Conservation (phyloP, 345 rosid genomes). For the Brassica napus region Da-Ae NC_063441.1:4588001-4588500, state of each 20-base stretch:
- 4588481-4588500: background rate
- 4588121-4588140: constrained; percentile 35
- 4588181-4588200: background rate
- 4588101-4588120: constrained; percentile 23
- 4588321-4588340: constrained; percentile 10
- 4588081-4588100: constrained; percentile 35
- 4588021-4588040: background rate
- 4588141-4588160: background rate
- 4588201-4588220: background rate
- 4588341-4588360: constrained; percentile 18
- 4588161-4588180: constrained; percentile 5
- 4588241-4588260: background rate
- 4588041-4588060: constrained; percentile 4
- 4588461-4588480: constrained; percentile 1
- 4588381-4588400: constrained; percentile 2
- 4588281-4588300: constrained; percentile 20
- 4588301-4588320: constrained; percentile 35
- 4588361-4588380: background rate
- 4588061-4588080: constrained; percentile 25
- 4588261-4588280: constrained; percentile 14
- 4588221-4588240: background rate
- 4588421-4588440: background rate
- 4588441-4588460: background rate
- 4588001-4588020: background rate
- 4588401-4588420: background rate